Percentiles rank a stretch among this genome's conserved stretches.
These are phyloP conservation scores for Elsinoe ampelina DNA, from an alignment of 2,329 filamentous ascomycete genomes.

Conservation along the genomic window DNA sequence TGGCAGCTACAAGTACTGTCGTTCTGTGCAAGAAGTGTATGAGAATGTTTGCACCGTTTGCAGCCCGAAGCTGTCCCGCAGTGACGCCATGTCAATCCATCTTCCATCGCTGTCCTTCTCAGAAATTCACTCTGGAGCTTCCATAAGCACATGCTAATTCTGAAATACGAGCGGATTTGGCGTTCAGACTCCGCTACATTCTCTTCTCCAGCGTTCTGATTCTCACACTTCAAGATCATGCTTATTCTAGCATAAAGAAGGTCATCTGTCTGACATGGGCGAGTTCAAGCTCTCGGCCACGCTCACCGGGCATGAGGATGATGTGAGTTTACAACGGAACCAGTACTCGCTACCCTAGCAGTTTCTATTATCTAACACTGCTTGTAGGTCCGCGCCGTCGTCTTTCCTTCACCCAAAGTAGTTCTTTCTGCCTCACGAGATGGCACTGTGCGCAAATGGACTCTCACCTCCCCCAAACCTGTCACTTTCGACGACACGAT, in stretches of 20 bases:
- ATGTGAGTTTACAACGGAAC: slow-evolving; percentile 52
- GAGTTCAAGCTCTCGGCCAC: slow-evolving; percentile 91
- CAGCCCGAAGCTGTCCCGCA: not conserved
- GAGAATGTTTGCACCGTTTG: slow-evolving; percentile 6
- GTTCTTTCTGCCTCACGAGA: slow-evolving; percentile 85
- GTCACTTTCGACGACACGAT: slow-evolving; percentile 70
- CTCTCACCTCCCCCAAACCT: slow-evolving; percentile 54
- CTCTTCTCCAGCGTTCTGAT: not conserved
- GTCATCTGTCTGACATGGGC: slow-evolving; percentile 44
- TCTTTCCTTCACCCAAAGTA: slow-evolving; percentile 62
- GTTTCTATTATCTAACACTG: not conserved
- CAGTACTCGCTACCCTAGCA: not conserved
- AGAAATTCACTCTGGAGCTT: not conserved
- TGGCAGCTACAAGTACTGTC: no score
- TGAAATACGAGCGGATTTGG: not conserved
- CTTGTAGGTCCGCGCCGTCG: slow-evolving; percentile 71
- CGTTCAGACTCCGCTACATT: not conserved
- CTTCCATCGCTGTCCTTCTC: not conserved
- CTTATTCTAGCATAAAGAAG: not conserved
- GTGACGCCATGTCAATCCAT: not conserved
- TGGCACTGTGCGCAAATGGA: slow-evolving; percentile 82
- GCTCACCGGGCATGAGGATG: slow-evolving; percentile 80
- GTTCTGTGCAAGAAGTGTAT: not conserved
- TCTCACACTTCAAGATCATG: not conserved
- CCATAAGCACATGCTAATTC: not conserved